phyloP scores from a whole-genome alignment of 306 rosid species.

The Prunus padus region DNA sequence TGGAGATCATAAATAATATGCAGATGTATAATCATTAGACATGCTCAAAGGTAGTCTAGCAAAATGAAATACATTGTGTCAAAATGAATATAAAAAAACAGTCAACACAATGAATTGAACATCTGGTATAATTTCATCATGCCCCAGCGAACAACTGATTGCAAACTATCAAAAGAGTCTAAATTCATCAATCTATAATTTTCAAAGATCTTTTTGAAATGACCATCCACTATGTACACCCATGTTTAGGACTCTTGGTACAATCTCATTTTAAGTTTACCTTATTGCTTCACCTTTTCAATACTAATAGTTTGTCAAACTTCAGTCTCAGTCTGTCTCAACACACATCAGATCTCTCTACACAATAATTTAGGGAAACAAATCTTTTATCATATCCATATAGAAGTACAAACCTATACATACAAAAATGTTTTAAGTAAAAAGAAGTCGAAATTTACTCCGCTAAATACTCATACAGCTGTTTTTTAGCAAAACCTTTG shows the following conservation, averaged over 20 bases:
- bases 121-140: background rate
- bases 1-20: slow-evolving; percentile 18
- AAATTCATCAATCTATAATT: background rate
- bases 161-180: background rate
- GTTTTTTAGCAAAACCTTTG: background rate
- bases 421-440: too few species aligned
- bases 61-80: background rate
- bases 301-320: background rate
- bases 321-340: background rate
- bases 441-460: background rate
- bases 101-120: background rate
- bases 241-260: too few species aligned
- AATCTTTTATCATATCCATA: background rate
- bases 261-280: too few species aligned
- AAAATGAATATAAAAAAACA: background rate
- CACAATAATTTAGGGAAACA: background rate
- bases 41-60: background rate
- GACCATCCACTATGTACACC: too few species aligned
- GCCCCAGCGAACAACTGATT: background rate
- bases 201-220: too few species aligned
- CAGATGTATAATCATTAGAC: background rate
- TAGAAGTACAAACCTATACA: background rate
- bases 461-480: background rate
- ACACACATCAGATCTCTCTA: background rate
- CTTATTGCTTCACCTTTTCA: too few species aligned